phyloP scores from a whole-genome alignment of 83 land plant genomes.

The Picea abies region DNA sequence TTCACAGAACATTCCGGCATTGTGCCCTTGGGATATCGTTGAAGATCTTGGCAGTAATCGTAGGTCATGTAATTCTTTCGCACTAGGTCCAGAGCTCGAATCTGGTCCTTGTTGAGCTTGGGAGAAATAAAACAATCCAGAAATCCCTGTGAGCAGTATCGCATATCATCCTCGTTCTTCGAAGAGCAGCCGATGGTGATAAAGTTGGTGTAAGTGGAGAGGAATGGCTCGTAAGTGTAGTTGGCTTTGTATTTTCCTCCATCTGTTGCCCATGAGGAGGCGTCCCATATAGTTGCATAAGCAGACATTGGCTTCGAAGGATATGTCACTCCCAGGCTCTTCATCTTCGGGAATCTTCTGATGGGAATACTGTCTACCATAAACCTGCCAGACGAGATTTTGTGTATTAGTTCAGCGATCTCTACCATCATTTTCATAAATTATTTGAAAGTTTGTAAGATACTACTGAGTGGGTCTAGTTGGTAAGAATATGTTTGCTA shows the following conservation, averaged over 20 bases:
- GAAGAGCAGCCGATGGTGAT: conserved; percentile 14
- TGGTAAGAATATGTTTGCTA: too few relatives aligned
- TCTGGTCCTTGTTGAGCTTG: neutral
- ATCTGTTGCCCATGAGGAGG: conserved; percentile 27
- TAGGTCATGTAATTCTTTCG: conserved; percentile 32
- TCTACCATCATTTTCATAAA: too few relatives aligned
- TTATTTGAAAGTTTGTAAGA: too few relatives aligned
- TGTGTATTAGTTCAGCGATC: too few relatives aligned
- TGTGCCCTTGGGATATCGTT: conserved; percentile 21
- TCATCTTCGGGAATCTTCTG: conserved; percentile 13
- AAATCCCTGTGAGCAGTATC: neutral
- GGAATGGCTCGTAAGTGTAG: conserved; percentile 17
- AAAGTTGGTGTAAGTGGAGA: conserved; percentile 14
- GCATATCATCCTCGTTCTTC: neutral
- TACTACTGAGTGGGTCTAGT: too few relatives aligned
- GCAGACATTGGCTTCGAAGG: conserved; percentile 34
- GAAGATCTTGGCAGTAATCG: conserved; percentile 22
- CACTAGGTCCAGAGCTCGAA: conserved; percentile 6
- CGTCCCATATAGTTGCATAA: conserved; percentile 32
- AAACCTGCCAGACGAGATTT: conserved; percentile 20
- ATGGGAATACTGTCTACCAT: conserved; percentile 37
- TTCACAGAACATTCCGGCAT: conserved; percentile 18
- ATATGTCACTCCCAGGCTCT: conserved; percentile 24
- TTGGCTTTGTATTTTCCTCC: conserved; percentile 25
- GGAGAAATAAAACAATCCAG: conserved; percentile 3